A percentile compares a stretch with the other conserved stretches of the same genome.
Conservation (phyloP, 306 rosid species). For the Cicer chorassanicum region DNA sequence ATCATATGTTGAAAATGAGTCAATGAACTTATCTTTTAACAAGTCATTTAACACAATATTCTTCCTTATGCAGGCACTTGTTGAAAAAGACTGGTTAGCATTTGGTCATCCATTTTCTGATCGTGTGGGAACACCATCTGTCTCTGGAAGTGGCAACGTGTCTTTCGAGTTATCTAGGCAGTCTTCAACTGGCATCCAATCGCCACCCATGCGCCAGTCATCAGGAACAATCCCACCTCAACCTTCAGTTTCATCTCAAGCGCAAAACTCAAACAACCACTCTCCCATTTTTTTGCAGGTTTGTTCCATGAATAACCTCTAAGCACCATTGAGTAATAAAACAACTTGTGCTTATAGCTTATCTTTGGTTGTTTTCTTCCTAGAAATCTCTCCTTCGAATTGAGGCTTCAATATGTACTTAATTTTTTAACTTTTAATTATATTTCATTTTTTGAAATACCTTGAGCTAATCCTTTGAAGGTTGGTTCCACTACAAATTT, state of each 20-base stretch:
- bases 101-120: slow-evolving; percentile 97
- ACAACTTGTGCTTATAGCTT: slow-evolving; percentile 28
- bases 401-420: slow-evolving; percentile 20
- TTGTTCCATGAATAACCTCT: slow-evolving; percentile 41
- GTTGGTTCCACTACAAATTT: slow-evolving; percentile 14
- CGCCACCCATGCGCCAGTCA: slow-evolving; percentile 80
- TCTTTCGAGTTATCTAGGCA: slow-evolving; percentile 85
- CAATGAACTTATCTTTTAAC: slow-evolving; percentile 25
- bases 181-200: slow-evolving; percentile 65
- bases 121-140: slow-evolving; percentile 72
- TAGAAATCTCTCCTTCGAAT: slow-evolving; percentile 34
- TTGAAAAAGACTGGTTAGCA: slow-evolving; percentile 98
- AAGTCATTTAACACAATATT: not conserved
- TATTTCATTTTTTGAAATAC: not conserved
- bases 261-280: slow-evolving; percentile 68
- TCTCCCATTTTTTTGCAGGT: slow-evolving; percentile 99
- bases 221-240: slow-evolving; percentile 69
- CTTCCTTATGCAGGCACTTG: slow-evolving; percentile 69
- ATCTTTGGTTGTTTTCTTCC: slow-evolving; percentile 13
- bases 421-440: not conserved
- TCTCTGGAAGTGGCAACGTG: slow-evolving; percentile 61
- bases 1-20: slow-evolving; percentile 24
- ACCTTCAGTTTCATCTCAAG: slow-evolving; percentile 65
- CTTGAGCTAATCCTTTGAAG: slow-evolving; percentile 29
- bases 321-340: slow-evolving; percentile 27